Conservation (phyloP, 805 yeast genomes). For the Metschnikowia gelsemii region DNA sequence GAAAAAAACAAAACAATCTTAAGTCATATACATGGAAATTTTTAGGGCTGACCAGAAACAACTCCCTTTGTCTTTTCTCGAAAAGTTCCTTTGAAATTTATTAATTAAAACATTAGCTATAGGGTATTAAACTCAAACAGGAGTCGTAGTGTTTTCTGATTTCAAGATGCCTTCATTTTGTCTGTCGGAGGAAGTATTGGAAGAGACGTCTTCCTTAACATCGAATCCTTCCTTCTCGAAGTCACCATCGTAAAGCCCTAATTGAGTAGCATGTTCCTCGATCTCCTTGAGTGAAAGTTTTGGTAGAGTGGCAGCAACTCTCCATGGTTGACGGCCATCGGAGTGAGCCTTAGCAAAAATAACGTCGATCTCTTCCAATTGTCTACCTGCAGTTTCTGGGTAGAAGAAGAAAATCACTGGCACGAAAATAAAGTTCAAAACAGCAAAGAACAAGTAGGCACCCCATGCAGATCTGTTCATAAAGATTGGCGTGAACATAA, state of each 20-base stretch:
- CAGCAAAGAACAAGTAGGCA: conserved; percentile 43
- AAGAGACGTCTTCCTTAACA: conserved; percentile 28
- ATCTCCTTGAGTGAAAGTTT: conserved; percentile 55
- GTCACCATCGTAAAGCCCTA: conserved; percentile 53
- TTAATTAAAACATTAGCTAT: conserved; percentile 1
- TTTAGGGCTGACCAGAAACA: too few relatives aligned
- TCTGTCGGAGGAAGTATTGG: conserved; percentile 21
- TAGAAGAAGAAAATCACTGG: conserved; percentile 57
- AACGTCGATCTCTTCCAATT: conserved; percentile 51
- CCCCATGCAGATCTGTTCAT: conserved; percentile 40
- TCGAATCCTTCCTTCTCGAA: conserved; percentile 40
- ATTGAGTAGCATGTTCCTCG: conserved; percentile 56
- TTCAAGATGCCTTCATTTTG: conserved; percentile 13
- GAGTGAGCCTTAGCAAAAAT: conserved; percentile 61
- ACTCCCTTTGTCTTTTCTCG: too few relatives aligned
- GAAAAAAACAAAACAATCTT: too few relatives aligned
- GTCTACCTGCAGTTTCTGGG: conserved; percentile 47
- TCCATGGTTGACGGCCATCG: conserved; percentile 58
- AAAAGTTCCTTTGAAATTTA: background rate
- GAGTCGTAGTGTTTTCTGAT: conserved; percentile 8
- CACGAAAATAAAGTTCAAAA: conserved; percentile 39
- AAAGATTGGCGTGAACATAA: conserved; percentile 47
- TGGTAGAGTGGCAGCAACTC: conserved; percentile 64
- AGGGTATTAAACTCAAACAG: conserved; percentile 9
- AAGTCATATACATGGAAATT: too few relatives aligned